Percentiles rank a stretch among this genome's conserved stretches.
phyloP scores from a whole-genome alignment of 495 filamentous ascomycete genomes.

The Stereocaulon alpinum region DNA sequence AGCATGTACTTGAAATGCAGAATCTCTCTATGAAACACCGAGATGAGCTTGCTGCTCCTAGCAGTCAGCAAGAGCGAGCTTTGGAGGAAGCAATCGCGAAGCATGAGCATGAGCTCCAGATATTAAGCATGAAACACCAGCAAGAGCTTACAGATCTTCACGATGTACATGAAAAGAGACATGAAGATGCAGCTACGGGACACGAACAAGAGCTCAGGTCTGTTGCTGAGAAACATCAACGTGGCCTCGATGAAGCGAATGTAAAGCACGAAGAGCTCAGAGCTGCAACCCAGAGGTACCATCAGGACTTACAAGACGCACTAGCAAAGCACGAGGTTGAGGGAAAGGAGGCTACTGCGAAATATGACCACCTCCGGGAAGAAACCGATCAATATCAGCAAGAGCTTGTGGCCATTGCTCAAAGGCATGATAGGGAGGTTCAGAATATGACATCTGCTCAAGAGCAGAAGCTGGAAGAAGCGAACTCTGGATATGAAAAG shows the following conservation, averaged over 20 bases:
- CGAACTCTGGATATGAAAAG: background rate
- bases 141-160: conserved; percentile 4
- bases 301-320: conserved; percentile 5
- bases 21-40: background rate
- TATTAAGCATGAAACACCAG: background rate
- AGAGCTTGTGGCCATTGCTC: background rate
- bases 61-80: conserved; percentile 6
- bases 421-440: background rate
- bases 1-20: conserved; percentile 10
- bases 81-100: conserved; percentile 10
- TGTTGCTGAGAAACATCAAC: background rate
- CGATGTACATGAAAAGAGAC: conserved; percentile 1
- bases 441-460: background rate
- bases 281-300: background rate
- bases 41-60: background rate
- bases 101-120: conserved; percentile 12
- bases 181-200: conserved; percentile 3
- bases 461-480: conserved; percentile 9
- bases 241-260: background rate
- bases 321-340: conserved; percentile 8
- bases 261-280: background rate
- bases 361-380: background rate
- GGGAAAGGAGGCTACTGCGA: background rate
- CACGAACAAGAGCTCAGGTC: conserved; percentile 11
- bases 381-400: conserved; percentile 1